These are phyloP conservation scores for Symmetrospora coprosmae DNA, from an alignment of 768 basidiomycete genomes.

Conservation along the genomic window DNA sequence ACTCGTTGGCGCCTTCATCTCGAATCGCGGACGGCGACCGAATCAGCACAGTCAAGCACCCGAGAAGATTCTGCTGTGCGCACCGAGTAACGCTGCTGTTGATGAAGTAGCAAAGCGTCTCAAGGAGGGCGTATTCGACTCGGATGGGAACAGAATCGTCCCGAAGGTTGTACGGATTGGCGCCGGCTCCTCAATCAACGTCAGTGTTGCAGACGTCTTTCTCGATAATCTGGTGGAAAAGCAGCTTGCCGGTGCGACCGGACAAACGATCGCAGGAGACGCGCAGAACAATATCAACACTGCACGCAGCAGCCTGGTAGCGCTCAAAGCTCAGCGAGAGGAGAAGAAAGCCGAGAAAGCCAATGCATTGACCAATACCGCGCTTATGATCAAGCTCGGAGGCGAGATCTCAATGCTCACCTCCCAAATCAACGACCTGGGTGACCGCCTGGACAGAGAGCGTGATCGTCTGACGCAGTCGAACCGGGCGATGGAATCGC, in stretches of 20 bases:
- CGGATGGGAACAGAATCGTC: constrained; percentile 45
- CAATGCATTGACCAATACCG: constrained; percentile 47
- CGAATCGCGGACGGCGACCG: constrained; percentile 46
- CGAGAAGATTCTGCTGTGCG: constrained; percentile 68
- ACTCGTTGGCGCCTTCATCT: constrained; percentile 68
- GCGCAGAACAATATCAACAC: constrained; percentile 44
- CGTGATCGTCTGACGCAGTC: constrained; percentile 73
- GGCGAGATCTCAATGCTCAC: constrained; percentile 45
- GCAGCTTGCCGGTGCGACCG: constrained; percentile 42
- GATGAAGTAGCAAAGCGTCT: constrained; percentile 85
- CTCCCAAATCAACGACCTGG: constrained; percentile 48
- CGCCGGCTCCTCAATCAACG: constrained; percentile 55
- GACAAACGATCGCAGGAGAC: constrained; percentile 42
- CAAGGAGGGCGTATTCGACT: constrained; percentile 56
- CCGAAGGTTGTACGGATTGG: constrained; percentile 87
- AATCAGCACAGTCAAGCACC: too few relatives aligned
- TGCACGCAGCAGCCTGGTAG: constrained; percentile 55
- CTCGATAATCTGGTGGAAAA: constrained; percentile 74
- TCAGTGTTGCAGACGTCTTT: constrained; percentile 67
- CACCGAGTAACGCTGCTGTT: constrained; percentile 95
- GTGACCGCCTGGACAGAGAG: constrained; percentile 56
- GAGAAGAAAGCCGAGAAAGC: constrained; percentile 52
- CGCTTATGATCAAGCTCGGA: constrained; percentile 47
- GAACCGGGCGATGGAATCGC: constrained; percentile 64
- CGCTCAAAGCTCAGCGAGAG: constrained; percentile 49